Percentiles rank a stretch among this genome's conserved stretches.
Conservation (phyloP, 371 early-diverging fungal genomes). For the Saksenaea oblongispora region DNA sequence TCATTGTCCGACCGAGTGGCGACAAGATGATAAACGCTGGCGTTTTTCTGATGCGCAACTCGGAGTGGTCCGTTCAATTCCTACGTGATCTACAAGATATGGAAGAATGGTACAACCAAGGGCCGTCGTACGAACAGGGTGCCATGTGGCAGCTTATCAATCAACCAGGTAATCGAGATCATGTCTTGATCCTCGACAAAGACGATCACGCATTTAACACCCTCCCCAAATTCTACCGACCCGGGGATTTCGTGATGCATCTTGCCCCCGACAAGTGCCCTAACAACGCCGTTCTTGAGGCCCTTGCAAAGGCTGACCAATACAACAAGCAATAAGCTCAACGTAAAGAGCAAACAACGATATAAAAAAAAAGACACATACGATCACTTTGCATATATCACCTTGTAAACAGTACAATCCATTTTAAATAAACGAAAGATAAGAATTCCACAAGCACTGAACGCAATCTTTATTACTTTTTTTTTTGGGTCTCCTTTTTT, state of each 20-base stretch:
- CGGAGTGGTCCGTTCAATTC: slow-evolving; percentile 58
- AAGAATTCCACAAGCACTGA: background rate
- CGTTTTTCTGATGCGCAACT: slow-evolving; percentile 64
- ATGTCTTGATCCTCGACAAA: slow-evolving; percentile 47
- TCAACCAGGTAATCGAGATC: slow-evolving; percentile 24
- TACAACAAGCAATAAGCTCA: slow-evolving; percentile 10
- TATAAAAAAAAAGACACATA: background rate
- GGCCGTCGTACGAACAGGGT: slow-evolving; percentile 58
- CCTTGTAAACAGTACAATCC: background rate
- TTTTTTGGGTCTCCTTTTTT: slow-evolving; percentile 3
- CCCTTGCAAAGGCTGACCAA: slow-evolving; percentile 37
- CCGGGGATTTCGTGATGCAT: slow-evolving; percentile 66
- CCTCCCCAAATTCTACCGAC: slow-evolving; percentile 50
- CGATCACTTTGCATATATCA: background rate
- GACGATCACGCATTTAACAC: slow-evolving; percentile 68
- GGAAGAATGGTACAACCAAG: slow-evolving; percentile 46
- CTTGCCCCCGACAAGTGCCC: slow-evolving; percentile 69
- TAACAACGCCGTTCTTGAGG: slow-evolving; percentile 53
- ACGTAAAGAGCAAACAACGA: background rate
- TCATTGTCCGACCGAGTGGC: slow-evolving; percentile 46
- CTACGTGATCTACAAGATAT: slow-evolving; percentile 52
- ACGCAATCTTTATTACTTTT: background rate
- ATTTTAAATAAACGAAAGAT: background rate
- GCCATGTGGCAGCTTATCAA: slow-evolving; percentile 66
- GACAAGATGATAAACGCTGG: slow-evolving; percentile 65